A percentile compares a stretch with the other conserved stretches of the same genome.
These are phyloP conservation scores for Solanum piurae DNA, from an alignment of 257 asterid species.

Conservation along the genomic window DNA sequence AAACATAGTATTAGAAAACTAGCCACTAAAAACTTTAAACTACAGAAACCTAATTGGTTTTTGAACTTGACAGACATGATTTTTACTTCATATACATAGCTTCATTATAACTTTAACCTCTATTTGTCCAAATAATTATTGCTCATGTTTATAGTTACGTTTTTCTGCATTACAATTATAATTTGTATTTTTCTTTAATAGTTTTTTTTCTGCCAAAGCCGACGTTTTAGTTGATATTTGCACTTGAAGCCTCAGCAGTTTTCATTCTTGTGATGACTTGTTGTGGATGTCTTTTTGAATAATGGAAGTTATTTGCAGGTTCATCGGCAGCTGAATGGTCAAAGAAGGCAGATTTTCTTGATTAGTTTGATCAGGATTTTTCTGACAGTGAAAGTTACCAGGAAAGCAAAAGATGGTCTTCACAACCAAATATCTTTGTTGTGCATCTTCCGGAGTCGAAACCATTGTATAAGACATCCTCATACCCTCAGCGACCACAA, in stretches of 20 bases:
- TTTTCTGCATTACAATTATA: background rate
- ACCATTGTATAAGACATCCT: slow-evolving; percentile 62
- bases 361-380: slow-evolving; percentile 54
- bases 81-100: background rate
- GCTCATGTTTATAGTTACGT: background rate
- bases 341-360: slow-evolving; percentile 57
- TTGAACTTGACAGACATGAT: background rate
- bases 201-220: background rate
- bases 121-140: background rate
- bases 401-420: slow-evolving; percentile 71
- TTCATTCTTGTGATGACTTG: background rate
- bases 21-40: background rate
- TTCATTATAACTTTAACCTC: background rate
- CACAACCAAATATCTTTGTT: slow-evolving; percentile 58
- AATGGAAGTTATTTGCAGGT: slow-evolving; percentile 36
- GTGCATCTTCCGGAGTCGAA: slow-evolving; percentile 34
- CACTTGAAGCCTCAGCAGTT: background rate
- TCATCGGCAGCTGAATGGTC: slow-evolving; percentile 86
- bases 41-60: background rate
- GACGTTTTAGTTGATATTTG: background rate
- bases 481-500: slow-evolving; percentile 23
- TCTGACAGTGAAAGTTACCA: slow-evolving; percentile 57
- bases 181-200: background rate
- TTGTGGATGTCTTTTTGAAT: background rate
- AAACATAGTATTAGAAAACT: background rate